A percentile compares a stretch with the other conserved stretches of the same genome.
phyloP scores from a whole-genome alignment of 768 basidiomycete species.

The Neoboletus brunneissimus region DNA sequence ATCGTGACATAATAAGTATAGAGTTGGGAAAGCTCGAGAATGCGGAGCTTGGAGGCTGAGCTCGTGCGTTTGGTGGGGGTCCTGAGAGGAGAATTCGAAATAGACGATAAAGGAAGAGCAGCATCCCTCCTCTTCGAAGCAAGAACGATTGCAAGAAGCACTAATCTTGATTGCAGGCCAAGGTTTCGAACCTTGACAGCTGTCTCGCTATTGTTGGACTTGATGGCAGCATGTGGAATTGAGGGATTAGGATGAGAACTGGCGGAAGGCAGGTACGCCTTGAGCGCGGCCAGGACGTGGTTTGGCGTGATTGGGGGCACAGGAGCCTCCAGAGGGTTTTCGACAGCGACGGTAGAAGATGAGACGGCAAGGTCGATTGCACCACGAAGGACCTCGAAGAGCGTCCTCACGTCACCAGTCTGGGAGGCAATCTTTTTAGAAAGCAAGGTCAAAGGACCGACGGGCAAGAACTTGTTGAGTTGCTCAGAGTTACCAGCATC shows the following conservation, averaged over 20 bases:
- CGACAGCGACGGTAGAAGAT: conserved; percentile 14
- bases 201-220: conserved; percentile 53
- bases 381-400: conserved; percentile 77
- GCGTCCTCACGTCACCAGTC: conserved; percentile 78
- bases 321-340: conserved; percentile 32
- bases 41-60: conserved; percentile 36
- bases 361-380: conserved; percentile 71
- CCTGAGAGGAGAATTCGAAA: conserved; percentile 30
- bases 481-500: conserved; percentile 30
- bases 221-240: conserved; percentile 17
- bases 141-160: conserved; percentile 60
- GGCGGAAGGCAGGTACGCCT: conserved; percentile 57
- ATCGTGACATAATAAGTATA: conserved; percentile 61
- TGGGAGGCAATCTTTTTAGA: conserved; percentile 78
- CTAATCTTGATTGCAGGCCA: conserved; percentile 72
- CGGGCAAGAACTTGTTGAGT: conserved; percentile 57
- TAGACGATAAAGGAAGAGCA: conserved; percentile 49
- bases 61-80: conserved; percentile 54
- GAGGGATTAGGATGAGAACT: conserved; percentile 14
- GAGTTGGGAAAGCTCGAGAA: conserved; percentile 58
- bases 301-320: conserved; percentile 55
- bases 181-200: conserved; percentile 64
- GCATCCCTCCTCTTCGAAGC: conserved; percentile 61
- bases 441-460: conserved; percentile 62
- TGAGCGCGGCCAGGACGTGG: conserved; percentile 72